Base-by-base conservation (phyloP, 2,329 filamentous ascomycete genomes). In the Trichophyton mentagrophytes region DNA sequence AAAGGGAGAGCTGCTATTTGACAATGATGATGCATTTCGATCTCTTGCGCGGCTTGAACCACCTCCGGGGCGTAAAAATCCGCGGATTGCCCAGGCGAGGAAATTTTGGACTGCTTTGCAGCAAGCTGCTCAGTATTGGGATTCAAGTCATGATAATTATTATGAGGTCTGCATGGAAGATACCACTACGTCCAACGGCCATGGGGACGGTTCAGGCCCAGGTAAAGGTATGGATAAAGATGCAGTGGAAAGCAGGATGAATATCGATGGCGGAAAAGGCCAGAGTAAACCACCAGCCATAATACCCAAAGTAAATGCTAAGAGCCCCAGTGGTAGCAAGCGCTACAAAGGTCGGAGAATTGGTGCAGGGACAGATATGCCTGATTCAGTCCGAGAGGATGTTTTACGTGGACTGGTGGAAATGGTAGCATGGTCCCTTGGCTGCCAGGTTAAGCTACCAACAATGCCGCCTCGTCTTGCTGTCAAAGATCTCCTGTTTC, bases 121-220 rank as follows among this genome's bases (percentile, higher is more conserved):
- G 64, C 78, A 77, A 40, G 77, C 85, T 77, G 75, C 80, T 15
- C 80, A 82, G 64, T 85, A 84, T 67, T 86, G 83, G 83, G 83
- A 86, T 67, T 76, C 74, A 44, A 82, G 78, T 62, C 67, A 80
- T 56, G 83, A 86, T 65, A 71, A 83, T 33, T 84, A 84, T 68
- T 77, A 77, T 61, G 74, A 77, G 59, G 69, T 71, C 15, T 69
- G 72, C 27, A 66, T 69, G 9, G 64, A 67, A 8, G 47, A 33
- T 7, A 55, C 55, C 2, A 63, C 66, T 36, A 38, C 58, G 7
- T 44, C 61, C 11, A n/a, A 44, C 17, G 51, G 22, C 5, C n/a
- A 57, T 15, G 30, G 33, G 20, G 13, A 27, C 2, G 38, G 36
- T 11, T 27, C 2, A 9, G 64, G 65, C 60, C 65, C 60, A 33